Conservation (phyloP, 139 green algal genomes). For the Picochlorum sp. region DNA sequence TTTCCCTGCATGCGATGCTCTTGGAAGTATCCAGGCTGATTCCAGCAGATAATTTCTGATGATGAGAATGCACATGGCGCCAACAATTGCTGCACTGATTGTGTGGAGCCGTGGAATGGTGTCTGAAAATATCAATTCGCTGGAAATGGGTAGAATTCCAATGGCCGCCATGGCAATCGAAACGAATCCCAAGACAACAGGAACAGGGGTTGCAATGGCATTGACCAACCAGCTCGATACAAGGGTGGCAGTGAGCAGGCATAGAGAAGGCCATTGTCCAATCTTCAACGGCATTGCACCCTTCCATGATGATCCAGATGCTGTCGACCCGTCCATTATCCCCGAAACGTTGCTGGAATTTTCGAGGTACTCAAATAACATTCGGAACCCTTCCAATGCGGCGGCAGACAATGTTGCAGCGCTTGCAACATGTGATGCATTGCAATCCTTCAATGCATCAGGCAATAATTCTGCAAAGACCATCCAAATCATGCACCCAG, state of each 20-base stretch:
- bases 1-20: no score
- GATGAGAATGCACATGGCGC: background rate
- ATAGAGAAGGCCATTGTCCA: no score
- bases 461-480: constrained; percentile 93
- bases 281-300: no score
- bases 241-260: no score
- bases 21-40: no score
- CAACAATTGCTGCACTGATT: constrained; percentile 1
- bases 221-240: background rate
- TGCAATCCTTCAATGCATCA: constrained; percentile 67
- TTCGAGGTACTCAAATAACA: constrained; percentile 70
- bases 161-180: background rate
- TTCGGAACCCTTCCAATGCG: constrained; percentile 71
- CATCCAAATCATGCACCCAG: constrained; percentile 98
- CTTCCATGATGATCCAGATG: no score
- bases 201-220: background rate
- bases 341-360: background rate
- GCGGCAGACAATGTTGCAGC: constrained; percentile 79
- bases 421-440: constrained; percentile 59
- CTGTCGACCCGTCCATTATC: no score
- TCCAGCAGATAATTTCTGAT: background rate
- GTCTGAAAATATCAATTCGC: constrained; percentile 1
- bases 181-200: constrained; percentile 2
- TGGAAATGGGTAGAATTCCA: background rate
- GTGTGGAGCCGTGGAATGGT: background rate